These are phyloP conservation scores for Stentor roeselii DNA, from an alignment of 73 alveolate species.

Conservation along the genomic window DNA sequence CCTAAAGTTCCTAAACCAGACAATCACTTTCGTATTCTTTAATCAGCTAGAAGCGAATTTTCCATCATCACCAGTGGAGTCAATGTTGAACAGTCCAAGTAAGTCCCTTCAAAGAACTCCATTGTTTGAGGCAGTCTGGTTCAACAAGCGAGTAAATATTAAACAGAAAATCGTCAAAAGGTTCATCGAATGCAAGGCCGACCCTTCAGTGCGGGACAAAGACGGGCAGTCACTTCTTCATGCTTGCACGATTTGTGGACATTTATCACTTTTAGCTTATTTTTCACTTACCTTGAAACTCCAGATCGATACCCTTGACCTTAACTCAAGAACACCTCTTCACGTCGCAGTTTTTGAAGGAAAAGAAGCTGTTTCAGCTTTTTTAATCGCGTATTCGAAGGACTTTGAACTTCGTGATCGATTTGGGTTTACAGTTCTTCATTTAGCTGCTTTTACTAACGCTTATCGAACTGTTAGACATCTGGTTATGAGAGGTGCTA, in stretches of 20 bases:
- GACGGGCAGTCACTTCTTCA: not conserved
- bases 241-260: not conserved
- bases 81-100: not conserved
- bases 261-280: not conserved
- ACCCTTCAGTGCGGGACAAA: not conserved
- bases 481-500: not conserved
- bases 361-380: not conserved
- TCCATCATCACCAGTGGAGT: not conserved
- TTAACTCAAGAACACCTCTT: not conserved
- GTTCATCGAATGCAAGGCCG: not conserved
- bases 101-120: not conserved
- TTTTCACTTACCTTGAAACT: not conserved
- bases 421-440: not conserved
- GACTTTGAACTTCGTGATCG: not conserved
- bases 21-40: not conserved
- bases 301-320: not conserved
- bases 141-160: not conserved
- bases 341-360: not conserved
- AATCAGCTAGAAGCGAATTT: not conserved
- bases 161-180: not conserved
- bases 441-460: not conserved
- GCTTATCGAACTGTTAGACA: not conserved
- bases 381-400: not conserved
- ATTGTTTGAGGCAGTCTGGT: not conserved
- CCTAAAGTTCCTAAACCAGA: too few species aligned